Evolutionary conservation across 768 basidiomycete species (phyloP).

Genomic region (Hygrophorus russula): DNA sequence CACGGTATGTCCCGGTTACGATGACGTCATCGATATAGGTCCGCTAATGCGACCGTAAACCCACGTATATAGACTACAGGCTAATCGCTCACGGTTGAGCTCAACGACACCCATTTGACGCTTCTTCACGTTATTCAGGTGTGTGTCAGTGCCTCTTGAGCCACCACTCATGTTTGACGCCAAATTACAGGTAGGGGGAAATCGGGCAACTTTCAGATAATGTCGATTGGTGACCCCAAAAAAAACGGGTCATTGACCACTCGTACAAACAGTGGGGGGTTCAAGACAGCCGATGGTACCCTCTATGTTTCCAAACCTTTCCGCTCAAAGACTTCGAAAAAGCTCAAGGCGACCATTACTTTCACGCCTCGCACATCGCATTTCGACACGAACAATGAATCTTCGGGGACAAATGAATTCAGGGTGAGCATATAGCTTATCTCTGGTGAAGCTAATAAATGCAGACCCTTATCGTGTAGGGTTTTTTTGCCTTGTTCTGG

Average conservation of each 20-base stretch:
- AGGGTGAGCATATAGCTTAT: conserved; percentile 40
- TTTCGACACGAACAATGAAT: conserved; percentile 75
- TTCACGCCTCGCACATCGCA: conserved; percentile 80
- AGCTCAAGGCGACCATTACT: conserved; percentile 70
- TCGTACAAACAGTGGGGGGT: conserved; percentile 29
- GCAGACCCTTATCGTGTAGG: conserved; percentile 27
- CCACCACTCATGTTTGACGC: no score
- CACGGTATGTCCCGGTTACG: no score
- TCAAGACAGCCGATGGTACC: conserved; percentile 50
- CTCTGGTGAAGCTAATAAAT: conserved; percentile 2
- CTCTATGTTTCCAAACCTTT: conserved; percentile 69
- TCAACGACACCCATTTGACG: no score
- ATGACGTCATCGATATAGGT: no score
- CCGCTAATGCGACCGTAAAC: no score
- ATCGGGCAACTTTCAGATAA: not conserved
- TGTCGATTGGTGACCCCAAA: not conserved
- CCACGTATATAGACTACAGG: no score
- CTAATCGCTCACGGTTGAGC: no score
- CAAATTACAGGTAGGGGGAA: no score
- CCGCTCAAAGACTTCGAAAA: conserved; percentile 63
- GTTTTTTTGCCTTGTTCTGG: conserved; percentile 96
- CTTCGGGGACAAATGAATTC: conserved; percentile 73
- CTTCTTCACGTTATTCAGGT: no score
- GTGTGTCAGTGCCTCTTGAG: no score
- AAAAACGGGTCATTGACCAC: not conserved